Conservation (phyloP, 1,139 yeast species). For the Candida neerlandica region DNA sequence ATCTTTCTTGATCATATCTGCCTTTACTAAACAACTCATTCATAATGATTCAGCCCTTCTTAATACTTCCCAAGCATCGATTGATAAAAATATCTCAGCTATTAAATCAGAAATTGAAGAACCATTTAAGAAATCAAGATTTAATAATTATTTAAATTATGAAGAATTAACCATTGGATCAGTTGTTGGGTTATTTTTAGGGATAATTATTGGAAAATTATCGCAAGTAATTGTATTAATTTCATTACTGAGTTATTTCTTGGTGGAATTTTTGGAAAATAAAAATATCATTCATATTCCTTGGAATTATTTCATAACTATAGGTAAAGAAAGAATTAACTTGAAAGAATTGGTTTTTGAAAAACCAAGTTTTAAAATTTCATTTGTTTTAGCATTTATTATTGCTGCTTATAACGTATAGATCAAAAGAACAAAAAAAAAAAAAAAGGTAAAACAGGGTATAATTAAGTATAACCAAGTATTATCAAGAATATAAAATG, state of each 20-base stretch:
- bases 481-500: neutral
- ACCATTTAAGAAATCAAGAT: slow-evolving; percentile 20
- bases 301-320: slow-evolving; percentile 44
- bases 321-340: slow-evolving; percentile 52
- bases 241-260: slow-evolving; percentile 52
- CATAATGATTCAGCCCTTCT: slow-evolving; percentile 15
- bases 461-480: too few relatives aligned
- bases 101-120: slow-evolving; percentile 4
- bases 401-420: slow-evolving; percentile 66
- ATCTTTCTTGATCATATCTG: slow-evolving; percentile 12
- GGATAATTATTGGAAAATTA: slow-evolving; percentile 67
- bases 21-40: slow-evolving; percentile 11
- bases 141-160: slow-evolving; percentile 53
- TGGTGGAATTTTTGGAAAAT: slow-evolving; percentile 60
- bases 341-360: slow-evolving; percentile 57
- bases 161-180: slow-evolving; percentile 72
- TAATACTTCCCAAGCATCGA: slow-evolving; percentile 4
- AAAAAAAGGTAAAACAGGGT: too few relatives aligned
- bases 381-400: slow-evolving; percentile 59
- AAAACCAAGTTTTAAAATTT: slow-evolving; percentile 65
- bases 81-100: slow-evolving; percentile 7
- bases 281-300: slow-evolving; percentile 57
- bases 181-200: slow-evolving; percentile 62
- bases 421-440: neutral
- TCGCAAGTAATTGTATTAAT: slow-evolving; percentile 59